Percentiles rank a stretch among this genome's conserved stretches.
Conservation (phyloP, 1,284 basidiomycete species). For the Trametes pubescens region DNA sequence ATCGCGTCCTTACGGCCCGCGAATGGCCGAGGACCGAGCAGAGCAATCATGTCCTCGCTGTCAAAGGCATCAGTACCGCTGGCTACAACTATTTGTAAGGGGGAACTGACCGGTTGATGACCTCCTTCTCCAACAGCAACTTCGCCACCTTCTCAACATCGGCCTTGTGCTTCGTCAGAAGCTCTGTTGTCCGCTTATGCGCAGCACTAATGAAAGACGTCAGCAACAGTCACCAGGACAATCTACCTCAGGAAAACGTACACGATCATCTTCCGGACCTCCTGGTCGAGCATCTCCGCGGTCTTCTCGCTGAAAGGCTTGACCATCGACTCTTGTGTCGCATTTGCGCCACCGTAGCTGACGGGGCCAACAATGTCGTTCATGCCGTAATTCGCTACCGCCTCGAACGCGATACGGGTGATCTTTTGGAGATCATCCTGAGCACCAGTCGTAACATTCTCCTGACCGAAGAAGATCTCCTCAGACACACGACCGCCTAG, state of each 20-base stretch:
- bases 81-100: neutral
- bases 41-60: slow-evolving; percentile 86
- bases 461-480: slow-evolving; percentile 96
- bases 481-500: slow-evolving; percentile 98
- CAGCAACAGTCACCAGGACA: slow-evolving; percentile 2
- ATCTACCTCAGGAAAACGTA: slow-evolving; percentile 45
- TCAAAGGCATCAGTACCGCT: slow-evolving; percentile 27
- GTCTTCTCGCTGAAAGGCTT: slow-evolving; percentile 99
- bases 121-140: slow-evolving; percentile 91
- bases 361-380: slow-evolving; percentile 94
- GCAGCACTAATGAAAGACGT: slow-evolving; percentile 60
- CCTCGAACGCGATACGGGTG: slow-evolving; percentile 97
- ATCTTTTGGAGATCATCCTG: slow-evolving; percentile 99
- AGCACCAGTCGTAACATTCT: slow-evolving; percentile 96
- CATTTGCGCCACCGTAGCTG: slow-evolving; percentile 89
- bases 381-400: slow-evolving; percentile 96
- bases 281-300: slow-evolving; percentile 89
- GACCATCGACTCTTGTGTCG: slow-evolving; percentile 88
- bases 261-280: slow-evolving; percentile 96
- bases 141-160: slow-evolving; percentile 96
- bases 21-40: slow-evolving; percentile 90
- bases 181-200: slow-evolving; percentile 84
- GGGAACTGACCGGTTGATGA: slow-evolving; percentile 82
- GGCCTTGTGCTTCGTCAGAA: slow-evolving; percentile 84
- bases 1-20: slow-evolving; percentile 83